Conservation (phyloP, 176 grass and related monocot genomes). For the bread wheat (Triticum aestivum) region DNA sequence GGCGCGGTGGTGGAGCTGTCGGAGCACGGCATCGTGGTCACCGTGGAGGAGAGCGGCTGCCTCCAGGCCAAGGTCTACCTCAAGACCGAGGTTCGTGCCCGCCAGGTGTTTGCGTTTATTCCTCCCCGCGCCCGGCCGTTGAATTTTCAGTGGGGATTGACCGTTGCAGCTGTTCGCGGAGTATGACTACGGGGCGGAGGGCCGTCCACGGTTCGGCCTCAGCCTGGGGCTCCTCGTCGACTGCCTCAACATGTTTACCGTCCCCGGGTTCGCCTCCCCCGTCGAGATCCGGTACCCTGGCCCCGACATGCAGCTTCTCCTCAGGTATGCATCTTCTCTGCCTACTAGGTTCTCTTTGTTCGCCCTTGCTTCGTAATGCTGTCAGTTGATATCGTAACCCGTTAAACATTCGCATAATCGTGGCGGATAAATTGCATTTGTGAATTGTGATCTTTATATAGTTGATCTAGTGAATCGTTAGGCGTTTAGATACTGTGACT, state of each 20-base stretch:
- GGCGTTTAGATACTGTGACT: neutral
- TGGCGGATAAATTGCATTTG: neutral
- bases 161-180: conserved; percentile 64
- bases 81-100: conserved; percentile 71
- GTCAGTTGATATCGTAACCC: neutral
- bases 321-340: conserved; percentile 51
- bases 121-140: neutral
- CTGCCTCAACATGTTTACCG: conserved; percentile 75
- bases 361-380: neutral
- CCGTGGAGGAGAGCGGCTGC: conserved; percentile 83
- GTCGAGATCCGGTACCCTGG: conserved; percentile 89
- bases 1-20: conserved; percentile 82
- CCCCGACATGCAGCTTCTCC: conserved; percentile 86
- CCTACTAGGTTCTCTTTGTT: neutral
- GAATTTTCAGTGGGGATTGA: neutral
- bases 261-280: conserved; percentile 45
- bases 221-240: conserved; percentile 83
- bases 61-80: conserved; percentile 95
- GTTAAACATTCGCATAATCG: neutral
- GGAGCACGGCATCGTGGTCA: conserved; percentile 73
- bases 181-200: conserved; percentile 66
- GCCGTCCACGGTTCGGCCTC: conserved; percentile 66
- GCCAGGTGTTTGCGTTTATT: conserved; percentile 30
- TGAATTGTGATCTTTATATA: neutral
- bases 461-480: neutral